Percentiles rank a stretch among this genome's conserved stretches.
These are phyloP conservation scores for Bremia lactucae DNA, from an alignment of 352 stramenopile genomes.

Conservation along the genomic window DNA sequence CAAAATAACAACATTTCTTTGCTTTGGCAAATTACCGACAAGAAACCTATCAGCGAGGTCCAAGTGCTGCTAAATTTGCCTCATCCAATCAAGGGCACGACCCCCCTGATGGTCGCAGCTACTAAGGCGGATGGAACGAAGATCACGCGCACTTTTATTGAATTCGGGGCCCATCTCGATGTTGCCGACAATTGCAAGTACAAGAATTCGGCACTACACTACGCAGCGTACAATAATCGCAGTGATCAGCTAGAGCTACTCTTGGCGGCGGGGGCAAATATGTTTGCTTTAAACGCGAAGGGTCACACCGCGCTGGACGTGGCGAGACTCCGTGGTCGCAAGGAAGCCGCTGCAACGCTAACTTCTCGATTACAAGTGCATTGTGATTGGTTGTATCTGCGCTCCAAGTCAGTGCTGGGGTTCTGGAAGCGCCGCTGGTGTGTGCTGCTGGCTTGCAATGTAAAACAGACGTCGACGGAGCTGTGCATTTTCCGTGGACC, in stretches of 20 bases:
- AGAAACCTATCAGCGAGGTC: slow-evolving; percentile 5
- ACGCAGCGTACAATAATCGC: slow-evolving; percentile 38
- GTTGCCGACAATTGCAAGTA: slow-evolving; percentile 17
- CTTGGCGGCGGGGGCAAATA: slow-evolving; percentile 32
- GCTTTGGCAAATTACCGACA: slow-evolving; percentile 17
- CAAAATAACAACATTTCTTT: slow-evolving; percentile 22
- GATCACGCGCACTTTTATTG: slow-evolving; percentile 40
- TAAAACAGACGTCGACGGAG: slow-evolving; percentile 34
- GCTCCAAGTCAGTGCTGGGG: slow-evolving; percentile 11
- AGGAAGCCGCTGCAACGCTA: slow-evolving; percentile 10
- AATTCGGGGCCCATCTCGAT: slow-evolving; percentile 41
- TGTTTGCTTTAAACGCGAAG: slow-evolving; percentile 28
- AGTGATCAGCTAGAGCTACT: slow-evolving; percentile 34
- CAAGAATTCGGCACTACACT: slow-evolving; percentile 46
- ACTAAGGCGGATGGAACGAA: slow-evolving; percentile 32
- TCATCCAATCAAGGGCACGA: slow-evolving; percentile 42
- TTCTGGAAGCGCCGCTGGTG: slow-evolving; percentile 53
- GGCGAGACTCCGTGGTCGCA: slow-evolving; percentile 16
- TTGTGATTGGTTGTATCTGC: slow-evolving; percentile 28
- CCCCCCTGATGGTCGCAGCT: slow-evolving; percentile 64
- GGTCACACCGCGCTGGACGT: slow-evolving; percentile 44
- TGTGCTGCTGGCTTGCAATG: slow-evolving; percentile 48
- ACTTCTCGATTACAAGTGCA: slow-evolving; percentile 28
- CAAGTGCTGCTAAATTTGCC: slow-evolving; percentile 25
- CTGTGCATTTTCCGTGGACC: slow-evolving; percentile 40